These are phyloP conservation scores for Coemansia sp. DNA, from an alignment of 371 early-diverging fungal genomes.

Conservation along the genomic window DNA sequence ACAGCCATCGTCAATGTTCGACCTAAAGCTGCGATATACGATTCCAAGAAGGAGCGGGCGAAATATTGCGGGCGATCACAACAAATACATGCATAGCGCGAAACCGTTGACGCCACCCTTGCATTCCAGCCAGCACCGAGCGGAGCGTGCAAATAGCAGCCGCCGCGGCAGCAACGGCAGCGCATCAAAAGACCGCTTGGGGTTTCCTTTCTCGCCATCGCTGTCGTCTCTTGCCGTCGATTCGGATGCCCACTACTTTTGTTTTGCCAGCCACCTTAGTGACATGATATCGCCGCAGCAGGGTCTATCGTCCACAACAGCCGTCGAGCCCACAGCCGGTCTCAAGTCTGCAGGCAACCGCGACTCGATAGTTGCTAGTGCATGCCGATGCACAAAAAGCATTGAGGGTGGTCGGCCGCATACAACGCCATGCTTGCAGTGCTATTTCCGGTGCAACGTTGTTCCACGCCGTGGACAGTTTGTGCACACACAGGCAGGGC, in stretches of 20 bases:
- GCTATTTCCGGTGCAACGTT: slow-evolving; percentile 11
- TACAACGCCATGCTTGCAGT: slow-evolving; percentile 19
- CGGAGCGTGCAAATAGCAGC: not conserved
- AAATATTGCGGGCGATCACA: slow-evolving; percentile 16
- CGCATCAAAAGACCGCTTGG: slow-evolving; percentile 1
- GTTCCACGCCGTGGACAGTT: slow-evolving; percentile 30
- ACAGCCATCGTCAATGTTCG: slow-evolving; percentile 44
- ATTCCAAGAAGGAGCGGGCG: not conserved
- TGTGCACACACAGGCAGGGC: slow-evolving; percentile 47
- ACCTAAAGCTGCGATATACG: slow-evolving; percentile 33
- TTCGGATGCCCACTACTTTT: slow-evolving; percentile 9
- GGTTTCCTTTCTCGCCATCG: slow-evolving; percentile 43
- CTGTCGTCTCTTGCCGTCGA: slow-evolving; percentile 27
- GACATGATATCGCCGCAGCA: slow-evolving; percentile 19
- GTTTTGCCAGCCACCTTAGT: slow-evolving; percentile 15
- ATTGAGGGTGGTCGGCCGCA: slow-evolving; percentile 1
- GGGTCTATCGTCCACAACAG: not conserved
- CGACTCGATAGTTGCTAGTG: not conserved
- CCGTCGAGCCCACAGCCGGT: not conserved
- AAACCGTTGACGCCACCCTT: not conserved
- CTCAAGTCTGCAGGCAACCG: not conserved
- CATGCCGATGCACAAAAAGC: slow-evolving; percentile 11
- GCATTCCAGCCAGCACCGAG: not conserved
- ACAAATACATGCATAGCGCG: slow-evolving; percentile 9
- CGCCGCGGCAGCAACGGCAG: not conserved